Base-by-base conservation (phyloP, 2,329 filamentous ascomycete genomes). In the Aciculosporium take region DNA sequence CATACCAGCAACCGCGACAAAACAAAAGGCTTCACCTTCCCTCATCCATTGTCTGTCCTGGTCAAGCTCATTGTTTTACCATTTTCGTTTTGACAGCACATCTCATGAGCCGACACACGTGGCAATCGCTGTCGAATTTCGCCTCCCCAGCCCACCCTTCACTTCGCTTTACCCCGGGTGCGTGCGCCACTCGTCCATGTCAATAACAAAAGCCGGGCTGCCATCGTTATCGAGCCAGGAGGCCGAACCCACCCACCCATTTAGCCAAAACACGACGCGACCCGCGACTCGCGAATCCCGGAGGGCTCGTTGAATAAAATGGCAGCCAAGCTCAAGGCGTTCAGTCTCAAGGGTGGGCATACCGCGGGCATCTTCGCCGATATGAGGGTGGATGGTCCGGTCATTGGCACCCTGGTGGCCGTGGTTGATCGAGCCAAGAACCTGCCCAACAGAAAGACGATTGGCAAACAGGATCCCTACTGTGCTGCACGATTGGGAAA, bases 391-490 rank as follows among this genome's bases (percentile, higher is more conserved):
- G 89, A 96, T 59, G 91, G 91, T 1, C 89, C 91, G 3, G 72
- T 84, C 45, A 95, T 98, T 55, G 91, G 91, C 51, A 96, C 88
- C 2, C 69, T 98, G 51, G 86, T 98, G 36, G 74, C 87, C 43
- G 81, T 98, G 53, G 77, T 96, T 55, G 91, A 98, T 65, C 76
- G 88, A 51, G 91, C 88, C 40, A 96, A 94, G 74, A 98, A 98
- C 60, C 67, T 98, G 51, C 91, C 91, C 39, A 98, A 98, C 64
- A 70, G 87, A 52, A 94, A 94, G 68, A 91, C 87, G 5, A 95
- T 98, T 69, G 91, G 91, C 42, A 98, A 98, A 65, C 91, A 98
- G 66, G 88, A 96, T 58, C 89, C 91, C 0, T 98, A 96, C 62
- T 95, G 88, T 63, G 91, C 91, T 29, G 88, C 87, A 25, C 74